Conservation (phyloP, 768 basidiomycete species). For the Daedaleopsis nitida region DNA sequence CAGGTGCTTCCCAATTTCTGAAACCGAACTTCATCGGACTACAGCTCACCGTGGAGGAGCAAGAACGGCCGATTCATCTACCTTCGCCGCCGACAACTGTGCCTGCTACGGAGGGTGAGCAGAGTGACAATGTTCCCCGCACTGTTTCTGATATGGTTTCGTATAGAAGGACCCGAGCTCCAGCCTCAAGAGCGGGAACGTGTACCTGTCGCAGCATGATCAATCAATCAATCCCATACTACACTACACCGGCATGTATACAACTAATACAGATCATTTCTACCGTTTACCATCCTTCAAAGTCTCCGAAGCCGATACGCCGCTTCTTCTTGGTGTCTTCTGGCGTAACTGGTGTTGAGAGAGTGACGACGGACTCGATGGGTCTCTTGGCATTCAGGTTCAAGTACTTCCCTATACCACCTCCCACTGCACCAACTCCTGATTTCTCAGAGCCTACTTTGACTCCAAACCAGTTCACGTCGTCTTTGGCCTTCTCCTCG, state of each 20-base stretch:
- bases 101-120: conserved; percentile 43
- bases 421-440: conserved; percentile 36
- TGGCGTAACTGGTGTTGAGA: conserved; percentile 3
- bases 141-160: background rate
- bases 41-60: conserved; percentile 10
- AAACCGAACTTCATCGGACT: background rate
- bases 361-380: conserved; percentile 12
- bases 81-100: conserved; percentile 56
- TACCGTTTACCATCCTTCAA: conserved; percentile 67
- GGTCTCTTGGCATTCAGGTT: conserved; percentile 45
- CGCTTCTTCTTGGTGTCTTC: conserved; percentile 78
- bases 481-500: conserved; percentile 64
- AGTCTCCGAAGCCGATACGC: conserved; percentile 88
- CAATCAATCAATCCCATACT: background rate
- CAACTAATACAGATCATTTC: conserved; percentile 16
- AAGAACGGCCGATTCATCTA: conserved; percentile 39
- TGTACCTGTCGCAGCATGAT: conserved; percentile 32
- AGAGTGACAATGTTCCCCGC: background rate
- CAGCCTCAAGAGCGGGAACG: conserved; percentile 22
- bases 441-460: conserved; percentile 62
- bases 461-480: conserved; percentile 87
- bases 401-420: conserved; percentile 82
- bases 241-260: conserved; percentile 12
- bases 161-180: conserved; percentile 1
- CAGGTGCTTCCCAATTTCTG: too few relatives aligned